Percentiles rank a stretch among this genome's conserved stretches.
Conservation (phyloP, 148 eudicot species). For the Suaeda aralocaspica region DNA sequence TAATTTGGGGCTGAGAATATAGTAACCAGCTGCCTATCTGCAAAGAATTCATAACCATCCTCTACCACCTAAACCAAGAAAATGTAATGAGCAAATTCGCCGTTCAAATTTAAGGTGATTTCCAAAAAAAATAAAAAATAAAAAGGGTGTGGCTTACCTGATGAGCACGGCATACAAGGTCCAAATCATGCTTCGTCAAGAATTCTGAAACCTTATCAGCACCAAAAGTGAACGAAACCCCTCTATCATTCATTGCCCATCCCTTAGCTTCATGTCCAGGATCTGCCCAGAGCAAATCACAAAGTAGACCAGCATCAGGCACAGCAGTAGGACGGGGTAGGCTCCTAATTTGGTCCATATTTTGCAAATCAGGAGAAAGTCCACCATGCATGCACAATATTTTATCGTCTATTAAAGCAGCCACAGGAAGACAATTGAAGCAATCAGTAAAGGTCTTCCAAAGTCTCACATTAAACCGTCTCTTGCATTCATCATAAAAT, state of each 20-base stretch:
- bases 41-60: slow-evolving; percentile 78
- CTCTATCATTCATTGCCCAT: slow-evolving; percentile 83
- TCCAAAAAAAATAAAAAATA: too few relatives aligned
- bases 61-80: slow-evolving; percentile 55
- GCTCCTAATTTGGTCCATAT: slow-evolving; percentile 58
- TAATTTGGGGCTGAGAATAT: slow-evolving; percentile 74
- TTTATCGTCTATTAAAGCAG: slow-evolving; percentile 68
- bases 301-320: slow-evolving; percentile 71
- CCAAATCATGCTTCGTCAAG: slow-evolving; percentile 64
- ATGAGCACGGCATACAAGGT: slow-evolving; percentile 75
- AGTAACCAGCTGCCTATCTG: slow-evolving; percentile 73
- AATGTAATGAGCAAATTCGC: background rate
- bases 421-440: slow-evolving; percentile 76
- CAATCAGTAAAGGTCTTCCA: slow-evolving; percentile 80
- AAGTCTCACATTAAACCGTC: slow-evolving; percentile 68
- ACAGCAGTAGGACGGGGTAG: slow-evolving; percentile 62
- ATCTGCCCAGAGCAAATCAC: slow-evolving; percentile 81
- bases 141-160: slow-evolving; percentile 47
- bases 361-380: slow-evolving; percentile 65
- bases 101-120: background rate
- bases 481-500: slow-evolving; percentile 71
- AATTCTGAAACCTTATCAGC: slow-evolving; percentile 68
- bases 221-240: slow-evolving; percentile 70
- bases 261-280: slow-evolving; percentile 70
- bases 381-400: slow-evolving; percentile 85